A percentile compares a stretch with the other conserved stretches of the same genome.
Conservation (phyloP, 306 rosid species). For the Sicyos edulis region DNA sequence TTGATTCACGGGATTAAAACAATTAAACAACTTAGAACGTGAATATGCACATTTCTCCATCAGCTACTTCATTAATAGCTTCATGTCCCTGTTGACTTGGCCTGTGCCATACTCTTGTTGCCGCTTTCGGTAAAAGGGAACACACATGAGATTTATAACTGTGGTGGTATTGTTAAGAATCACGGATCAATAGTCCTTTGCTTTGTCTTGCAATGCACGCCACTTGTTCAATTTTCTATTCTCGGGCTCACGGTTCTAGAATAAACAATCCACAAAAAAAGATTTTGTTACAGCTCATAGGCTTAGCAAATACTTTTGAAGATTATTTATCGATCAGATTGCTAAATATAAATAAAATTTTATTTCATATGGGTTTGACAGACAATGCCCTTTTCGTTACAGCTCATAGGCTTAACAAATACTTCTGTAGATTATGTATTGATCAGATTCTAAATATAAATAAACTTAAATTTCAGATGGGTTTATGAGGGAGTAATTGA, state of each 20-base stretch:
- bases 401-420: too few species aligned
- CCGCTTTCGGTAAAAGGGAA: neutral
- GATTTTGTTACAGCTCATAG: too few species aligned
- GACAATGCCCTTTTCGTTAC: too few species aligned
- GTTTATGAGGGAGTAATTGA: slow-evolving; percentile 94
- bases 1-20: neutral
- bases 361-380: too few species aligned
- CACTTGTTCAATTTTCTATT: neutral
- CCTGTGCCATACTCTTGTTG: neutral
- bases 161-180: neutral
- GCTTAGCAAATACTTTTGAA: too few species aligned
- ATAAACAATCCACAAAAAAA: neutral
- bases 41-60: neutral
- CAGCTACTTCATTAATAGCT: neutral
- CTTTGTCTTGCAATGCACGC: neutral
- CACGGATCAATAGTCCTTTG: neutral
- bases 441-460: slow-evolving; percentile 24
- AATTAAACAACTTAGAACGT: slow-evolving; percentile 3
- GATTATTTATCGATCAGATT: too few species aligned
- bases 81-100: neutral
- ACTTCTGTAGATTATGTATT: neutral
- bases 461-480: slow-evolving; percentile 57
- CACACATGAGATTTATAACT: neutral
- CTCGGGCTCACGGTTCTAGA: neutral
- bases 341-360: too few species aligned